phyloP scores from a whole-genome alignment of 176 grass and related monocot species.

The Leersia perrieri region DNA sequence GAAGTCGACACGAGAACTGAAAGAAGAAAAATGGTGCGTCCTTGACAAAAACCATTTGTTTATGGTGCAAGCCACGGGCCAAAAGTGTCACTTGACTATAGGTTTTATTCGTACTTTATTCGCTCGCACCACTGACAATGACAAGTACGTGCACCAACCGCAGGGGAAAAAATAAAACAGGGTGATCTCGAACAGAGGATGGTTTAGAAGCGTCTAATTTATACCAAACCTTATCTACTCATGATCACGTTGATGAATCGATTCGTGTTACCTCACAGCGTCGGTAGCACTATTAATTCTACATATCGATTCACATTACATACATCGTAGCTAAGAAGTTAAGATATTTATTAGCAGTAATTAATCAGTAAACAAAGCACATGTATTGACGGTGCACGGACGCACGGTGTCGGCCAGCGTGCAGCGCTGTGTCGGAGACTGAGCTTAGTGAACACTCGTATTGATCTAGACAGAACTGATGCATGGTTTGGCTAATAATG shows the following conservation, averaged over 20 bases:
- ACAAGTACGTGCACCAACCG: conserved; percentile 24
- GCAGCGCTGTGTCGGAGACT: background rate
- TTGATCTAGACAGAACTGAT: background rate
- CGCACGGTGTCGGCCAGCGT: background rate
- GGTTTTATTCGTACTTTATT: background rate
- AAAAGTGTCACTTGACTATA: conserved; percentile 3
- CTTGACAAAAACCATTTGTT: background rate
- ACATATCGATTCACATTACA: background rate
- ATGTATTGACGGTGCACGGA: background rate
- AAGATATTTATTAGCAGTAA: background rate
- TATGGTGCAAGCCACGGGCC: background rate
- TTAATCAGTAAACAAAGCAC: background rate
- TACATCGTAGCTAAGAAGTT: background rate
- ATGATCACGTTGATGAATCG: background rate
- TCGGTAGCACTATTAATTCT: background rate
- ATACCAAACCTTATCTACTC: conserved; percentile 33
- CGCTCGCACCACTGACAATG: background rate
- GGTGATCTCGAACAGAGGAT: background rate
- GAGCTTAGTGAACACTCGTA: background rate
- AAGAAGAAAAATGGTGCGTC: background rate
- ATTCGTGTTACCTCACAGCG: background rate
- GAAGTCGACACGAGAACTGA: conserved; percentile 1
- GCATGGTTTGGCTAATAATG: background rate
- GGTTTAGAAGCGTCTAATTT: background rate
- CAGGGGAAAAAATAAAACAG: background rate